phyloP scores from a whole-genome alignment of 768 basidiomycete genomes.

The Tylopilus plumbeoviolaceoides region DNA sequence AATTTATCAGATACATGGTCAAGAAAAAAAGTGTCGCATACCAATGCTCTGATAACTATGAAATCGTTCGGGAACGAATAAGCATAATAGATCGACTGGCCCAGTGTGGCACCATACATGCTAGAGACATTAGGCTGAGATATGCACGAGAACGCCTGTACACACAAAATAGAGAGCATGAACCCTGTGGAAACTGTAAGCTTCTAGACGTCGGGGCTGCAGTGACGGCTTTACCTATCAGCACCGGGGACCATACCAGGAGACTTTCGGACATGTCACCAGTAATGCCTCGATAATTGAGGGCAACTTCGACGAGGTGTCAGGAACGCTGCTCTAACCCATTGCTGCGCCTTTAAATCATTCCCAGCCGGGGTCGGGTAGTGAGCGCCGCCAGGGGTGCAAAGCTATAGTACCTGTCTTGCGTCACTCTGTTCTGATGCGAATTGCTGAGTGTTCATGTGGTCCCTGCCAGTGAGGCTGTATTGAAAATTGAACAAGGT shows the following conservation, averaged over 20 bases:
- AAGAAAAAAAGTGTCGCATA: not conserved
- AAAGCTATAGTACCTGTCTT: no score
- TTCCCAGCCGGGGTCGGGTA: not conserved
- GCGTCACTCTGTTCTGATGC: no score
- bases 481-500: not conserved
- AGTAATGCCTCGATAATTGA: no score
- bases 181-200: not conserved
- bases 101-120: constrained; percentile 9
- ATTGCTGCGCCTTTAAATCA: not conserved
- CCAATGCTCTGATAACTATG: not conserved
- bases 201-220: no score
- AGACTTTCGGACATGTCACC: not conserved
- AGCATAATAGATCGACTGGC: constrained; percentile 8
- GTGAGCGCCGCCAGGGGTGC: no score
- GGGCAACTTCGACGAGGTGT: not conserved
- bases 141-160: not conserved
- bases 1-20: not conserved
- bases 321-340: not conserved
- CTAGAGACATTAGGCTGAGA: not conserved
- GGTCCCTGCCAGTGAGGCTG: no score
- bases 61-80: constrained; percentile 7
- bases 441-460: no score
- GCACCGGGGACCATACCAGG: constrained; percentile 5
- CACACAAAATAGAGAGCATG: constrained; percentile 3
- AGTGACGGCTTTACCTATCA: constrained; percentile 3